Percentiles rank a stretch among this genome's conserved stretches.
phyloP scores from a whole-genome alignment of 225 moss, liverwort and hornwort species.

The Neckera pumila region DNA sequence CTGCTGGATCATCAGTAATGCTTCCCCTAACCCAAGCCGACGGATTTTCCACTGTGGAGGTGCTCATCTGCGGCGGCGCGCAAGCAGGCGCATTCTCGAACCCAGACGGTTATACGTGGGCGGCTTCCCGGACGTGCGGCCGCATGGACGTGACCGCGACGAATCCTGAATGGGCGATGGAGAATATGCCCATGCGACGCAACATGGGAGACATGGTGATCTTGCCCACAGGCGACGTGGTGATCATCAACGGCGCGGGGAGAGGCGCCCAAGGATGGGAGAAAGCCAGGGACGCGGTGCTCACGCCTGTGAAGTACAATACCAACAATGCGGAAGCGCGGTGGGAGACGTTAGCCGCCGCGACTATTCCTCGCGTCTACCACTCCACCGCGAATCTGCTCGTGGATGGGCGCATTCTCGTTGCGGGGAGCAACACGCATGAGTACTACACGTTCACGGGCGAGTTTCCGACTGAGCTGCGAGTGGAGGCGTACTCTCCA shows the following conservation, averaged over 20 bases:
- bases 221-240: conserved; percentile 44
- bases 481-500: conserved; percentile 33
- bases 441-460: neutral
- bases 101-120: neutral
- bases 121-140: conserved; percentile 63
- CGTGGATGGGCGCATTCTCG: conserved; percentile 20
- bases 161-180: conserved; percentile 56
- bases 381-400: conserved; percentile 45
- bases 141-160: conserved; percentile 30
- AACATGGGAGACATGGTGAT: conserved; percentile 84
- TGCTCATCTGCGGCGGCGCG: conserved; percentile 26
- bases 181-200: conserved; percentile 61
- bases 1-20: conserved; percentile 24
- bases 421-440: conserved; percentile 35
- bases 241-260: conserved; percentile 69
- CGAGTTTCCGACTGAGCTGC: conserved; percentile 33
- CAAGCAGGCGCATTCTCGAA: neutral
- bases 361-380: conserved; percentile 18
- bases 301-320: conserved; percentile 44
- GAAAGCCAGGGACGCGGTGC: conserved; percentile 31
- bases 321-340: neutral
- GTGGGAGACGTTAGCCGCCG: neutral
- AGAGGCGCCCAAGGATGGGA: conserved; percentile 59
- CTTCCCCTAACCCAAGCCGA: conserved; percentile 4
- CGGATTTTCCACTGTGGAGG: conserved; percentile 10